These are phyloP conservation scores for Naganishia sp. DNA, from an alignment of 1,284 basidiomycete genomes.

Conservation along the genomic window DNA sequence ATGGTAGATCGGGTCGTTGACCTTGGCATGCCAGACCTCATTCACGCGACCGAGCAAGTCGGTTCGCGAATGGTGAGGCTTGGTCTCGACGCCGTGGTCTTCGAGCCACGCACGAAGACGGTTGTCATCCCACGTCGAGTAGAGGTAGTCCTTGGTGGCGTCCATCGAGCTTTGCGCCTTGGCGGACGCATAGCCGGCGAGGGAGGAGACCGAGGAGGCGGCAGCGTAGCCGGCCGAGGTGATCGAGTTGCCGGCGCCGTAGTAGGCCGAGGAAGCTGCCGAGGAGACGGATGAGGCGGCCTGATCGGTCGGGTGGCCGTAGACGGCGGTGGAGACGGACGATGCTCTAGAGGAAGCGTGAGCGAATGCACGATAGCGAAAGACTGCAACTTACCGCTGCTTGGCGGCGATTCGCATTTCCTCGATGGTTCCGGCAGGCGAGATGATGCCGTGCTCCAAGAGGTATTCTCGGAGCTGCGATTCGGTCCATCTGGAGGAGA, in stretches of 20 bases:
- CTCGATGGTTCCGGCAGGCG: slow-evolving; percentile 74
- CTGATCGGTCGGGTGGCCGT: slow-evolving; percentile 59
- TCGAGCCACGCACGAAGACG: slow-evolving; percentile 69
- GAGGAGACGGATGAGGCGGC: slow-evolving; percentile 38
- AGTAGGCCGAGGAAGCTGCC: slow-evolving; percentile 29
- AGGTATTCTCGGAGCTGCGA: slow-evolving; percentile 75
- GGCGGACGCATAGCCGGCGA: slow-evolving; percentile 56
- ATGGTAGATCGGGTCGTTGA: slow-evolving; percentile 68
- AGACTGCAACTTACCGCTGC: slow-evolving; percentile 56
- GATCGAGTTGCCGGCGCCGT: slow-evolving; percentile 34
- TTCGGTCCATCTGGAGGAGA: slow-evolving; percentile 71
- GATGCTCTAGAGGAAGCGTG: slow-evolving; percentile 54
- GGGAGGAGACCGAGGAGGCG: slow-evolving; percentile 44
- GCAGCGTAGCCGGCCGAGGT: slow-evolving; percentile 56
- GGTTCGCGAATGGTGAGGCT: slow-evolving; percentile 64
- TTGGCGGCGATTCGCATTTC: slow-evolving; percentile 76
- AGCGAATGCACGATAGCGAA: neutral
- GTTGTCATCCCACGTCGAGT: slow-evolving; percentile 82
- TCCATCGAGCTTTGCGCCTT: slow-evolving; percentile 60
- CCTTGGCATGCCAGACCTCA: slow-evolving; percentile 64
- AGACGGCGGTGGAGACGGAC: slow-evolving; percentile 59
- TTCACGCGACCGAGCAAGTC: slow-evolving; percentile 70
- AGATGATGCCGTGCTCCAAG: slow-evolving; percentile 80
- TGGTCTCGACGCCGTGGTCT: slow-evolving; percentile 69
- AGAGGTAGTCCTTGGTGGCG: slow-evolving; percentile 79